phyloP scores from a whole-genome alignment of 1,139 yeast genomes.

The Yamadazyma atmosphaerica region DNA sequence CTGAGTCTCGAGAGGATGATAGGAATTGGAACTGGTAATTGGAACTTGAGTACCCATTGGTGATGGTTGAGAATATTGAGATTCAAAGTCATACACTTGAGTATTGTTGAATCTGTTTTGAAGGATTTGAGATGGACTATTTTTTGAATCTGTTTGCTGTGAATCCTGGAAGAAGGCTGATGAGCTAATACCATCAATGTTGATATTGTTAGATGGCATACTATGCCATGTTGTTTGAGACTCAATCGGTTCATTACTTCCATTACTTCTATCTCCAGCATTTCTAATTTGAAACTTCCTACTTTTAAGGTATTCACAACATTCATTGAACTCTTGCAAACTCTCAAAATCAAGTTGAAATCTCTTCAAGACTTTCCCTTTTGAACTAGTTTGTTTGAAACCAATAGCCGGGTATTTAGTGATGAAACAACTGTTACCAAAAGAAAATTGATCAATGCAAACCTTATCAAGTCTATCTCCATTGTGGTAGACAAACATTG shows the following conservation, averaged over 20 bases:
- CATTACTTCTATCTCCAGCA: background rate
- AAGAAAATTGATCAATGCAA: conserved; percentile 3
- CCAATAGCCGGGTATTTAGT: conserved; percentile 16
- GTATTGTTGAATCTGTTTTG: background rate
- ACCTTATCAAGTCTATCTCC: conserved; percentile 14
- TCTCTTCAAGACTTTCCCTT: conserved; percentile 10
- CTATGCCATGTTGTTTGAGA: background rate
- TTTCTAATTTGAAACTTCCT: background rate
- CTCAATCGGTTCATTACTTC: background rate
- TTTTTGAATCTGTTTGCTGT: background rate
- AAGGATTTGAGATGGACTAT: background rate
- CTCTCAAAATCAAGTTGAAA: conserved; percentile 15
- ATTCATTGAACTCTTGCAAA: conserved; percentile 6
- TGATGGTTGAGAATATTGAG: background rate
- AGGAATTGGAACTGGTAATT: background rate
- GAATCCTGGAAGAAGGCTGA: background rate
- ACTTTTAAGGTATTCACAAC: conserved; percentile 5
- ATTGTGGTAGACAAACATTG: conserved; percentile 12
- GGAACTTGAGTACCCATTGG: background rate
- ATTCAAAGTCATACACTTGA: background rate
- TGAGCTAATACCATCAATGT: no score
- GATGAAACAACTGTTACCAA: conserved; percentile 6
- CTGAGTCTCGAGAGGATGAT: background rate
- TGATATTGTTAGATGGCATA: no score
- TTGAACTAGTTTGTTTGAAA: conserved; percentile 11